These are phyloP conservation scores for Cadophora gregata DNA, from an alignment of 2,329 filamentous ascomycete genomes.

Conservation along the genomic window DNA sequence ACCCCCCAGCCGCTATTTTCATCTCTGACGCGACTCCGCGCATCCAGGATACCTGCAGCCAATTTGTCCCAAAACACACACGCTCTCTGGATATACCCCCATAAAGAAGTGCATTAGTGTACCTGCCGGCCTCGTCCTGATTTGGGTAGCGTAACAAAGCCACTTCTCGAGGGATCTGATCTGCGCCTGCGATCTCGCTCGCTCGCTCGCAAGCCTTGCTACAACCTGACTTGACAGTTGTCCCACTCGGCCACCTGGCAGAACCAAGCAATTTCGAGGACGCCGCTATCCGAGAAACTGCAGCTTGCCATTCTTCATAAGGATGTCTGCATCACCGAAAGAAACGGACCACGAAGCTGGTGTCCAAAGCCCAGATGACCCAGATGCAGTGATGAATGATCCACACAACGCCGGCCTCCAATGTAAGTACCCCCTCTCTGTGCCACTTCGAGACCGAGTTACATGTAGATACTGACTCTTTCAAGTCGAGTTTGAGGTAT, in stretches of 20 bases:
- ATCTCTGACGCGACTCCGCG: slow-evolving; percentile 33
- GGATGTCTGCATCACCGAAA: slow-evolving; percentile 97
- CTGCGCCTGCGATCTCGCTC: slow-evolving; percentile 23
- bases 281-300: slow-evolving; percentile 45
- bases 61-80: slow-evolving; percentile 20
- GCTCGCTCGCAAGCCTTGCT: slow-evolving; percentile 27
- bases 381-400: slow-evolving; percentile 91
- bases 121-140: slow-evolving; percentile 24
- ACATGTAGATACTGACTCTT: slow-evolving; percentile 14
- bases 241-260: slow-evolving; percentile 24
- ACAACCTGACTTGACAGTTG: slow-evolving; percentile 24
- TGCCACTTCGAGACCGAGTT: slow-evolving; percentile 64
- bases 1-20: slow-evolving; percentile 17
- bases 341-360: slow-evolving; percentile 84
- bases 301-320: slow-evolving; percentile 64
- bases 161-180: slow-evolving; percentile 19
- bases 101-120: slow-evolving; percentile 39
- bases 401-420: slow-evolving; percentile 76
- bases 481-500: slow-evolving; percentile 28
- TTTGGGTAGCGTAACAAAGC: slow-evolving; percentile 25
- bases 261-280: slow-evolving; percentile 31
- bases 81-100: slow-evolving; percentile 27
- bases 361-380: slow-evolving; percentile 90
- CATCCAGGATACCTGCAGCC: slow-evolving; percentile 27
- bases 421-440: slow-evolving; percentile 50